A percentile compares a stretch with the other conserved stretches of the same genome.
Evolutionary conservation across 176 grass and related monocot genomes (phyloP).

Genomic region (Eragrostis curvula): DNA sequence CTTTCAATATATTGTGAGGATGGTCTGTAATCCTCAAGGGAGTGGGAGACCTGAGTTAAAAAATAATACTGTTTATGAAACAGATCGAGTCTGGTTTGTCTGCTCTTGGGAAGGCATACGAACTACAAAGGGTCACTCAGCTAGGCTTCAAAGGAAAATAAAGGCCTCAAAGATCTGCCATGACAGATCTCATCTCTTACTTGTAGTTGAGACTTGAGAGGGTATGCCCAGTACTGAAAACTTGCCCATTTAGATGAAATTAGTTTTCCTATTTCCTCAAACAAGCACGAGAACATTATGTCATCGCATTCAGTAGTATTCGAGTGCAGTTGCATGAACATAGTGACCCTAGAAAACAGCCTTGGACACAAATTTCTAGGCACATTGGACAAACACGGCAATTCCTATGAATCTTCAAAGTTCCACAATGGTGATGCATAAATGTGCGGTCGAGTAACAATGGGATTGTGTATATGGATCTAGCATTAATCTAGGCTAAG

Average conservation of each 20-base stretch:
- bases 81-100: background rate
- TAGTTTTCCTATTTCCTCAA: background rate
- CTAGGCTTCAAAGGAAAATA: conserved; percentile 22
- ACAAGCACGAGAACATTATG: background rate
- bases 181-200: conserved; percentile 24
- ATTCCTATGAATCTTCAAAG: conserved; percentile 20
- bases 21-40: background rate
- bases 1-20: conserved; percentile 4
- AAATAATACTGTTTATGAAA: conserved; percentile 4
- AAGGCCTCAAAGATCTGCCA: background rate
- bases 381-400: background rate
- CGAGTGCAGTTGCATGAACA: background rate
- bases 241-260: conserved; percentile 16
- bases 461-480: background rate
- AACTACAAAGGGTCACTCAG: background rate
- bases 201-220: background rate
- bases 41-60: background rate
- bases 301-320: background rate
- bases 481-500: background rate
- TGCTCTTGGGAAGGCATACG: background rate
- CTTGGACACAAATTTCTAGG: conserved; percentile 22
- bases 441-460: background rate
- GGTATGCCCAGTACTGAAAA: conserved; percentile 22
- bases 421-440: background rate
- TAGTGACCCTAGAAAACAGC: background rate